Evolutionary conservation across 2,329 filamentous ascomycete genomes (phyloP), one percentile per base, ranked within the genome.

Genomic region (Aspergillus sp.): DNA sequence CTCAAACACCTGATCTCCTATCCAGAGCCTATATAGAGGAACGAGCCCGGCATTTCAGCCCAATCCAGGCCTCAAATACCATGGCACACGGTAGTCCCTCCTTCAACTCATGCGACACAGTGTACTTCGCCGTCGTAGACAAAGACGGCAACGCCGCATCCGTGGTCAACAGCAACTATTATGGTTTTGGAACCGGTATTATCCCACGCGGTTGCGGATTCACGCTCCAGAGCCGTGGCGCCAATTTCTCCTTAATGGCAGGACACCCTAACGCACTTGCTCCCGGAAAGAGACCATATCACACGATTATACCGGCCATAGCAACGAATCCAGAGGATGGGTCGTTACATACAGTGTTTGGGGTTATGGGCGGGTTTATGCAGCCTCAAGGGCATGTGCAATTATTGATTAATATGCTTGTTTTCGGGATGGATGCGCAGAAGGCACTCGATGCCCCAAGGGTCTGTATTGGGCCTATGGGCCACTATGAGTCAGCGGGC

Each of bases 311-410:
- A 70, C 94, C 95, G 0, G 94, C 91, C 0, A 85, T 98, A 76
- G 87, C 94, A n/a, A 98, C 95, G 0, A 92, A 95, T 68, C 75
- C 86, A n/a, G 79, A 80, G 4, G 92, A 96, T 69, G 86, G 87
- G 28, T 89, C 85, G 53, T 79, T 98, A 59, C 91, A 97, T 75
- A 90, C 87, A 3, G 91, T 96, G 0, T 97, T 94, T 71, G 95
- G 95, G 56, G 93, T 98, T 63, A 98, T 98, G 95, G 95, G 95
- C 56, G 94, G 93, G 2, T 98, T 96, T 79, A 98, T 98, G 91
- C 95, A 99, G 79, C 95, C 95, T 0, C 95, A 98, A 77, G 95
- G 94, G 22, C 95, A 98, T 63, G 89, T 98, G 0, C 95, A 98
- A 77, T 93, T 97, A 0, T 80, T 99, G 11, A 82, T 98, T 2